Evolutionary conservation across 2,329 filamentous ascomycete genomes (phyloP).

Genomic region (Parastagonospora avenae): DNA sequence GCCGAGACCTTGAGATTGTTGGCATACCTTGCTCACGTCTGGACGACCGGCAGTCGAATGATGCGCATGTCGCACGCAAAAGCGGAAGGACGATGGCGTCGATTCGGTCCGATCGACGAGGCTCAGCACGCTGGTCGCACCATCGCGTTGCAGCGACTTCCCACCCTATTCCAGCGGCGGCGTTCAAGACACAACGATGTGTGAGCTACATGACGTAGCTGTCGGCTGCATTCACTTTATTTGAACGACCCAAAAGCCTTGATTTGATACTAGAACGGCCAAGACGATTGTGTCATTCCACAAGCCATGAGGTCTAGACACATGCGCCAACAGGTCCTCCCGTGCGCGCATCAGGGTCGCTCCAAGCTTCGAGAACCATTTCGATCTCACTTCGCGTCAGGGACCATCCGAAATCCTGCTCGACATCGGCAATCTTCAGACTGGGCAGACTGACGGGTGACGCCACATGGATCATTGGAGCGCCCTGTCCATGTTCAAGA

Average conservation of each 20-base stretch:
- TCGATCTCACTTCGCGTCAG: not conserved
- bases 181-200: not conserved
- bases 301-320: slow-evolving; percentile 6
- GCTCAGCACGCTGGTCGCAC: slow-evolving; percentile 30
- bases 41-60: slow-evolving; percentile 19
- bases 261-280: not conserved
- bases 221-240: not conserved
- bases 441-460: not conserved
- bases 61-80: slow-evolving; percentile 29
- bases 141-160: slow-evolving; percentile 28
- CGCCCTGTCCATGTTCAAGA: too few species aligned
- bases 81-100: slow-evolving; percentile 32
- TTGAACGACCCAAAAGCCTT: not conserved
- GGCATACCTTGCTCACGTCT: slow-evolving; percentile 22
- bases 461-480: not conserved
- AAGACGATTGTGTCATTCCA: slow-evolving; percentile 5
- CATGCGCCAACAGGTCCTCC: slow-evolving; percentile 17
- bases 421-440: slow-evolving; percentile 6
- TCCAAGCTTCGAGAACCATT: too few species aligned
- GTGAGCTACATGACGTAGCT: slow-evolving; percentile 24
- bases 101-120: slow-evolving; percentile 39
- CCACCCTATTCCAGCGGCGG: slow-evolving; percentile 12
- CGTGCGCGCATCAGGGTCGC: slow-evolving; percentile 17
- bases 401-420: not conserved
- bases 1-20: slow-evolving; percentile 32